Conservation (phyloP, 2,329 filamentous ascomycete genomes). For the Colletotrichum sojae region DNA sequence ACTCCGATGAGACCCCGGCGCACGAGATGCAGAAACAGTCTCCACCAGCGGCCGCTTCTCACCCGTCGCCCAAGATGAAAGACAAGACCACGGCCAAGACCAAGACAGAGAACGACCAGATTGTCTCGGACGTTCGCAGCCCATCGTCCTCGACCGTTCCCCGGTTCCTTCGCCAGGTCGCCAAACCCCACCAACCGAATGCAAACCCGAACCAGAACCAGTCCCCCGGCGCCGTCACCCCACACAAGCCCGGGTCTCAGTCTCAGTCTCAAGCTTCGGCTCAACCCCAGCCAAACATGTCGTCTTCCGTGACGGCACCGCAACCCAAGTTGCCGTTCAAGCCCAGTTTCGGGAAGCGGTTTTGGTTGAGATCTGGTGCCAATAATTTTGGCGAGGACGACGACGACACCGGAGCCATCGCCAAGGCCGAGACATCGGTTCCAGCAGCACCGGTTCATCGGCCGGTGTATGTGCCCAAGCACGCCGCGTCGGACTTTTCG, state of each 20-base stretch:
- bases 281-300: constrained; percentile 6
- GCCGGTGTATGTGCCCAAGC: constrained; percentile 46
- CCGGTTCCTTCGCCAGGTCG: constrained; percentile 26
- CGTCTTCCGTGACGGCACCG: constrained; percentile 2
- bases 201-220: constrained; percentile 16
- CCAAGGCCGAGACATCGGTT: constrained; percentile 8
- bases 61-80: constrained; percentile 10
- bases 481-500: constrained; percentile 50
- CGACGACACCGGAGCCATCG: neutral
- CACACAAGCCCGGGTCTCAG: neutral
- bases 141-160: constrained; percentile 17
- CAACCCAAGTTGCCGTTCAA: constrained; percentile 33
- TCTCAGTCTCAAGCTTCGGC: neutral
- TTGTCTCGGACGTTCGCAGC: constrained; percentile 16
- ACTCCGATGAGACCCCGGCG: constrained; percentile 1
- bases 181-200: constrained; percentile 8
- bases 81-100: neutral
- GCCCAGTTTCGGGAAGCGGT: constrained; percentile 39
- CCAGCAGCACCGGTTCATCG: constrained; percentile 9
- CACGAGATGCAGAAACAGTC: constrained; percentile 12
- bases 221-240: neutral
- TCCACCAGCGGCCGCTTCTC: constrained; percentile 20
- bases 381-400: constrained; percentile 37
- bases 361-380: constrained; percentile 37
- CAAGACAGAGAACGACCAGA: constrained; percentile 8